Base-by-base conservation (phyloP, 2,329 filamentous ascomycete species). In the Calycina marina region DNA sequence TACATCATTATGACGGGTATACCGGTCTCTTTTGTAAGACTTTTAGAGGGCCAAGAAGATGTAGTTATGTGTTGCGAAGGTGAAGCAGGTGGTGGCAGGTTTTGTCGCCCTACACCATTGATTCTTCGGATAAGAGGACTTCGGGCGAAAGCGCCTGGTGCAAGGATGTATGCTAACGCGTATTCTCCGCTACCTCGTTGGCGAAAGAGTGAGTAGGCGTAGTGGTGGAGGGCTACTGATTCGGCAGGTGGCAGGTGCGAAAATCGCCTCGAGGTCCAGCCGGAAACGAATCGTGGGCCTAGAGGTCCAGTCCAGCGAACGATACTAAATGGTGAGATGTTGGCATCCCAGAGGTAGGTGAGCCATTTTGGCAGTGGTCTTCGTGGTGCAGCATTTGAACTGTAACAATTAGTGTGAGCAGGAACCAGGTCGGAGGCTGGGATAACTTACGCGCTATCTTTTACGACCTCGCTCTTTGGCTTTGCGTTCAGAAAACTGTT, bases 181-280 rank as follows among this genome's bases (percentile, higher is more conserved):
- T 96, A 98, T 55, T 98, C 90, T 34, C 88, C 88, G 47, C 81
- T 90, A 20, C 90, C 90, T 12, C 79, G 73, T 54, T 93, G 84
- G 37, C 82, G 77, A 64, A 98, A 98, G 25, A 98, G 76, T 6
- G 81, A 82, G 57, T 96, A 98, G 14, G 84, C 77, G 57, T 98
- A 98, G 50, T 86, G 77, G 57, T 98, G 90, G 3, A 98, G 67
- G 1, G 81, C 78, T 44, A 84, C 72, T 4, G 81, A 76, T 58
- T 98, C 88, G 4, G 74, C 72, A 1, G 66, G 54, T 0, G 85
- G 86, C 0, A 98, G 66, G 51, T 93, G 85, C 28, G 81, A 84
- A 60, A 98, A 98, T 20, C 90, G 76, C 13, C 90, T 75, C 11
- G 78, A 84, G 6, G 84, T 94, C 90, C 90, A 98, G 36, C 85